Base-by-base conservation (phyloP, 768 basidiomycete species). In the Naganishia vaughanmartiniae region DNA sequence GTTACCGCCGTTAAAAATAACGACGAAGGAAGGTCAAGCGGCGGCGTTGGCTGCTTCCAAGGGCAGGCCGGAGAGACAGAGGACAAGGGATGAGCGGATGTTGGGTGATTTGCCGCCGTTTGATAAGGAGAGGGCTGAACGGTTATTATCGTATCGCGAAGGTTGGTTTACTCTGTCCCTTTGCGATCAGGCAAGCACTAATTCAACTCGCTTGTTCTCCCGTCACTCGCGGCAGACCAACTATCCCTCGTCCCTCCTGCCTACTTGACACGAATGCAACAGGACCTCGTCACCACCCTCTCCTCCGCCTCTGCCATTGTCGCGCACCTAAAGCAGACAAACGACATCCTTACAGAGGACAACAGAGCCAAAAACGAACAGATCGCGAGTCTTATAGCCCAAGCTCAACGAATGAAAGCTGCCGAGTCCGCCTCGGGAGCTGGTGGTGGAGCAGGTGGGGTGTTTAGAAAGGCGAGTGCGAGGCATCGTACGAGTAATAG, bases 381-480 rank as follows among this genome's bases (percentile, higher is more conserved):
- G 69, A 96, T 96, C 71, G 93, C 89, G 31, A 92, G 92, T 78
- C 83, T 96, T 60, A 92, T 96, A n/a, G 88, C 88, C 53, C 92
- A 95, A 80, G 93, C 93, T 0, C 81, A 81, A 54, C 81, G 81
- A 69, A 76, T 78, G 19, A 82, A 82, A 73, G 76, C 76, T n/a
- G 77, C 78, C 0, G 77, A 78, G 60, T 67, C 60, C 19, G 70
- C 75, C 0, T 54, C 66, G 4, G 60, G 60, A 4, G 60, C 42
- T 9, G 70, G 60, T 7, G 70, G 73, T 30, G 54, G 51, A n/a
- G n/a, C n/a, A 4, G 71, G 71, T 2, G 77, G 78, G 5, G 74
- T 81, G 19, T 81, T 81, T 69, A 56, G 78, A 24, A 71, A 70
- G 33, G 54, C 63, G 9, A 70, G 63, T 53, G 58, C 45, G 30